These are phyloP conservation scores for Pestalotiopsis sp. DNA, from an alignment of 2,329 filamentous ascomycete species.

Conservation along the genomic window DNA sequence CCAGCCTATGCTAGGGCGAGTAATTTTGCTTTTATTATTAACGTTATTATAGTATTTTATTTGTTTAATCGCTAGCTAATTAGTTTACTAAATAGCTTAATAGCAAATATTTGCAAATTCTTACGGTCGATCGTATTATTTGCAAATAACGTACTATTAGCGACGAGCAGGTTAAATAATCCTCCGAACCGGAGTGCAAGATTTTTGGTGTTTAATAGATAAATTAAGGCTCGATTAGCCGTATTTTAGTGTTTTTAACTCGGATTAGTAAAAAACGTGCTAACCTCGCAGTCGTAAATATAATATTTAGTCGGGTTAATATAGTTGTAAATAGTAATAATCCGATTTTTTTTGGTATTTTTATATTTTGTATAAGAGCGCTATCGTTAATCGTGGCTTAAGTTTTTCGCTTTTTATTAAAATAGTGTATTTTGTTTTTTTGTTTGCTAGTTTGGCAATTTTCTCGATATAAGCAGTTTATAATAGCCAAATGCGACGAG, in stretches of 20 bases:
- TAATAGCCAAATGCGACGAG: not conserved
- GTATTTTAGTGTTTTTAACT: too few relatives aligned
- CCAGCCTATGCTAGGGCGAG: not conserved
- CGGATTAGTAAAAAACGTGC: too few relatives aligned
- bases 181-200: not conserved
- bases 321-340: not conserved
- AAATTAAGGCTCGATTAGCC: not conserved
- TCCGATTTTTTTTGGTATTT: not conserved
- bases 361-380: not conserved
- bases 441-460: too few relatives aligned
- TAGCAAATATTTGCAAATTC: too few relatives aligned
- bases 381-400: not conserved
- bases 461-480: too few relatives aligned
- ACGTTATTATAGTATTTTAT: not conserved
- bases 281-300: too few relatives aligned
- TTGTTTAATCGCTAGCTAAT: too few relatives aligned
- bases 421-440: too few relatives aligned
- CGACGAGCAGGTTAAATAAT: not conserved
- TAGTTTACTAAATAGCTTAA: too few relatives aligned
- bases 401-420: too few relatives aligned
- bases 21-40: not conserved
- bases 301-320: too few relatives aligned
- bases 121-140: not conserved
- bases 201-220: not conserved
- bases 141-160: not conserved